A percentile compares a stretch with the other conserved stretches of the same genome.
Evolutionary conservation across 306 rosid genomes (phyloP).

Genomic region (Purshia tridentata): DNA sequence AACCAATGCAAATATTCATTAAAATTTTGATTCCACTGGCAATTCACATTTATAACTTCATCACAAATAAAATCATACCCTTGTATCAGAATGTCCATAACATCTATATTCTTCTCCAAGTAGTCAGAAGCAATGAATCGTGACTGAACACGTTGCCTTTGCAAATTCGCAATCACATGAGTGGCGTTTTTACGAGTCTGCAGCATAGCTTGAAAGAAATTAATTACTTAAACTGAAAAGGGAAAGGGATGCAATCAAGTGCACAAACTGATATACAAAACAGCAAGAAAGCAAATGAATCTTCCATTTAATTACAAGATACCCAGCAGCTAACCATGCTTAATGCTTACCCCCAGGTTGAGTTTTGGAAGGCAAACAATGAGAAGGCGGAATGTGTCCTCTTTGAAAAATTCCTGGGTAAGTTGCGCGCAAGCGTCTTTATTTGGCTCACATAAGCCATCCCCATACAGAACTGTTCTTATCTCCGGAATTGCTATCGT

Average conservation of each 20-base stretch:
- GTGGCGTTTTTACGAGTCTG: slow-evolving; percentile 62
- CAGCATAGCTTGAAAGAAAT: not conserved
- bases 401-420: slow-evolving; percentile 61
- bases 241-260: not conserved
- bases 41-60: not conserved
- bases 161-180: slow-evolving; percentile 64
- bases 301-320: not conserved
- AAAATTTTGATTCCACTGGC: not conserved
- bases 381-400: slow-evolving; percentile 51
- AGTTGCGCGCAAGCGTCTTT: slow-evolving; percentile 59
- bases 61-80: slow-evolving; percentile 40
- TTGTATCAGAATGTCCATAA: slow-evolving; percentile 46
- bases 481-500: slow-evolving; percentile 45
- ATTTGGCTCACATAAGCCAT: slow-evolving; percentile 53
- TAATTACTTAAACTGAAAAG: not conserved
- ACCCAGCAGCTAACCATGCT: not conserved
- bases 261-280: not conserved
- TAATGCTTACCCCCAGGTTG: slow-evolving; percentile 47
- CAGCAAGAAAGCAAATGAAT: not conserved
- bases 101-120: slow-evolving; percentile 55
- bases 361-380: slow-evolving; percentile 45
- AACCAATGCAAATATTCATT: not conserved
- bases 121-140: slow-evolving; percentile 49
- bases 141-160: slow-evolving; percentile 53
- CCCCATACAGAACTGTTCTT: slow-evolving; percentile 55